Base-by-base conservation (phyloP, 345 rosid species). In the Bruguiera sexangula region DNA sequence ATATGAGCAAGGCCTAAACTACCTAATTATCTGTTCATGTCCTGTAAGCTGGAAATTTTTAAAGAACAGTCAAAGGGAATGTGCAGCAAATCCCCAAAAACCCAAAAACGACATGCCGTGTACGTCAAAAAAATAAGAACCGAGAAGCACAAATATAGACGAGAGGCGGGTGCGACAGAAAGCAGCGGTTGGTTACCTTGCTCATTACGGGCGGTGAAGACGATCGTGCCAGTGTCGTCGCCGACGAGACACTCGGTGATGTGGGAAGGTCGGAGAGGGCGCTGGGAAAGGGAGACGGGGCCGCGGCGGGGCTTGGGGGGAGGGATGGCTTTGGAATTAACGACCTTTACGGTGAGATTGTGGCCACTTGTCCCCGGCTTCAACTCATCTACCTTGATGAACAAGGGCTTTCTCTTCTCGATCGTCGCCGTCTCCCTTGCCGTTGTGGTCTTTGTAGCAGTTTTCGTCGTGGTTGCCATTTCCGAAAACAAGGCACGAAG, bases 141-240 rank as follows among this genome's bases (percentile, higher is more conserved):
- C 46, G 46, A 39, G 10, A 39, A 39, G 4, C 46, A 39, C 46
- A 39, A 2, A 39, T 39, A 9, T 2, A 0, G 7, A 32, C 36
- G 36, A 32, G 36, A 32, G 7, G 36, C 36, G 9, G 37, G 37
- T 31, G 37, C 9, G 10, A 7, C 9, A 34, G 9, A 7, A 2
- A 0, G 37, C 46, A 27, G 4, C 15, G 4, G 46, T 16, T 53
- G 15, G 2, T 20, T 76, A 86, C 97, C 95, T 86, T 91, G 95
- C 6, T 91, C 95, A 71, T 88, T 88, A 27, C 97, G 90, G 32
- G 97, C 97, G 26, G 97, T 91, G 89, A 91, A 91, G 75, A 84
- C 75, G 70, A 91, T 88, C 67, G 82, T 68, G 27, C 84, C 97
- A 3, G 95, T 87, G 32, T 87, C 92, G 34, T 91, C 97, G 15